These are phyloP conservation scores for Termitomyces sp. DNA, from an alignment of 768 basidiomycete species.

Conservation along the genomic window DNA sequence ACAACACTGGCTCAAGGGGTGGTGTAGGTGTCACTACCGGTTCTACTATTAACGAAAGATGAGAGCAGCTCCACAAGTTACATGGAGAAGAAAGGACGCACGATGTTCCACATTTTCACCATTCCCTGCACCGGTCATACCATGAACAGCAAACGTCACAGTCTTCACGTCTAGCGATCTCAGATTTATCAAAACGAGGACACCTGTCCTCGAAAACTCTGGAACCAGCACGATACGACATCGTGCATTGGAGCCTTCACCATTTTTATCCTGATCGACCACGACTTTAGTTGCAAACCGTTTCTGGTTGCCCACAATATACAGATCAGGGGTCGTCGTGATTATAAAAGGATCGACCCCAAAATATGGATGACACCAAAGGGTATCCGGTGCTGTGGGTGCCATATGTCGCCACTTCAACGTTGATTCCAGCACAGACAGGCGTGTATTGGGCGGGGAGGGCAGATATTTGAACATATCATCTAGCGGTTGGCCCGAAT, in stretches of 20 bases:
- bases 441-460: slow-evolving; percentile 60
- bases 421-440: slow-evolving; percentile 72
- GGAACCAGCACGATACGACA: slow-evolving; percentile 82
- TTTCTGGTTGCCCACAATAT: slow-evolving; percentile 89
- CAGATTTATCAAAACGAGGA: slow-evolving; percentile 75
- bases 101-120: slow-evolving; percentile 10
- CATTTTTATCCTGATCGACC: slow-evolving; percentile 28
- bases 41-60: slow-evolving; percentile 1
- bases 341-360: slow-evolving; percentile 87
- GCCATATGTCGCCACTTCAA: slow-evolving; percentile 94
- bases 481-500: slow-evolving; percentile 89
- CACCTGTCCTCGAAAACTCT: slow-evolving; percentile 71
- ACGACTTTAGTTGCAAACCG: slow-evolving; percentile 73
- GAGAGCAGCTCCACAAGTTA: neutral
- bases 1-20: slow-evolving; percentile 6
- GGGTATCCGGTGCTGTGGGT: slow-evolving; percentile 97
- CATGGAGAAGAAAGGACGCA: slow-evolving; percentile 3
- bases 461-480: slow-evolving; percentile 94
- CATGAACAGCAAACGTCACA: slow-evolving; percentile 49
- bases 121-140: slow-evolving; percentile 31
- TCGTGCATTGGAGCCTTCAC: slow-evolving; percentile 21
- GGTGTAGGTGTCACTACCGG: neutral
- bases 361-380: slow-evolving; percentile 97
- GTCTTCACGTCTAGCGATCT: slow-evolving; percentile 66
- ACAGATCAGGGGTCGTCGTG: slow-evolving; percentile 79